Evolutionary conservation across 1,284 basidiomycete genomes (phyloP).

Genomic region (Leccinum pachyderme): DNA sequence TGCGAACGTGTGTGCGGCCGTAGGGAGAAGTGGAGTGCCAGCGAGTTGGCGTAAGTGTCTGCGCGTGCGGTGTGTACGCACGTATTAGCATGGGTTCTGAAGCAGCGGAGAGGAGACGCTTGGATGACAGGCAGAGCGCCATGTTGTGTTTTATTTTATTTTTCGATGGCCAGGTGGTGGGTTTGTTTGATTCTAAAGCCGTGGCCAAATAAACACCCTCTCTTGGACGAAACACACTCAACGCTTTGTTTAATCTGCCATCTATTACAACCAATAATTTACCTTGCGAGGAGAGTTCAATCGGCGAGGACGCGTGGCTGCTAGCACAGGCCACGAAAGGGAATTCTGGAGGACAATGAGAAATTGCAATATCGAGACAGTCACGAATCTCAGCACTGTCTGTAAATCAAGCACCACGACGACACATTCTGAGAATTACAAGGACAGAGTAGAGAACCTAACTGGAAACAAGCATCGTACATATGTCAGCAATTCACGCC

Average conservation of each 20-base stretch:
- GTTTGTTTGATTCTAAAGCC: constrained; percentile 21
- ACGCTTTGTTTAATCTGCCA: no score
- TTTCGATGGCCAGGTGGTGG: neutral
- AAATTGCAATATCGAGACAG: no score
- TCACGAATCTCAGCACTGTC: no score
- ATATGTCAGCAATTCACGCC: no score
- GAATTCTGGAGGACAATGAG: no score
- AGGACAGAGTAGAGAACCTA: neutral
- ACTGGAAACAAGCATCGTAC: neutral
- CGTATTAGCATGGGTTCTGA: neutral
- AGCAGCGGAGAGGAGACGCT: constrained; percentile 9
- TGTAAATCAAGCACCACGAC: no score
- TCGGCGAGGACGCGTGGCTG: no score
- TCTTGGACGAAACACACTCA: no score
- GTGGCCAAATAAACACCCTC: constrained; percentile 21
- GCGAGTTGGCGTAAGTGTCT: constrained; percentile 28
- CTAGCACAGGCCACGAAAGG: no score
- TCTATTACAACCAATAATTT: no score
- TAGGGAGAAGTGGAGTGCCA: constrained; percentile 66
- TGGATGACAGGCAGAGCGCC: constrained; percentile 8
- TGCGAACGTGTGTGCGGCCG: constrained; percentile 75
- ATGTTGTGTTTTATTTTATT: neutral
- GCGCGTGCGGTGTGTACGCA: neutral
- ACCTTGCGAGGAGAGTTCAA: no score
- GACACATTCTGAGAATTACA: neutral